These are phyloP conservation scores for Rhododendron williamsianum DNA, from an alignment of 148 eudicot genomes.

Conservation along the genomic window DNA sequence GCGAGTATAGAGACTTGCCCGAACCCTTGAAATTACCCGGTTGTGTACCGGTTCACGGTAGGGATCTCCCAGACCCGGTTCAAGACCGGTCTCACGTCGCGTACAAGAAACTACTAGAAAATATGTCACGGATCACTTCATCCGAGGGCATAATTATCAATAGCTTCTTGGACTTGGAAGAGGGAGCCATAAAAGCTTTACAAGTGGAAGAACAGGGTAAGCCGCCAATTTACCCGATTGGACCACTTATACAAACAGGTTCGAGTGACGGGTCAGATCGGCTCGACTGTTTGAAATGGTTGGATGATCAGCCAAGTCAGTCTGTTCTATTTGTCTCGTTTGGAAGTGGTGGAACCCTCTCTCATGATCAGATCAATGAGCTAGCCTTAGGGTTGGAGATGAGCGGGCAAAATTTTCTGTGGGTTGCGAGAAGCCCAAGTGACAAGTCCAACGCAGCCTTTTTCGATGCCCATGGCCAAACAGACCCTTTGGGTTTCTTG, in stretches of 20 bases:
- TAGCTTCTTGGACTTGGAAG: conserved; percentile 28
- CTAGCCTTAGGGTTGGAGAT: conserved; percentile 47
- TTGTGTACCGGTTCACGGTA: not conserved
- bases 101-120: conserved; percentile 2
- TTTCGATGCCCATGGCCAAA: conserved; percentile 8
- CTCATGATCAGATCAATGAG: conserved; percentile 33
- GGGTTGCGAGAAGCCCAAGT: conserved; percentile 46
- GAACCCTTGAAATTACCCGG: conserved; percentile 17
- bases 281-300: conserved; percentile 29
- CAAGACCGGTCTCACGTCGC: conserved; percentile 10
- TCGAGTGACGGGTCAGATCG: not conserved
- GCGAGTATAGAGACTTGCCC: conserved; percentile 11
- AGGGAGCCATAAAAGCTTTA: conserved; percentile 26
- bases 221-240: conserved; percentile 36
- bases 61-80: conserved; percentile 5
- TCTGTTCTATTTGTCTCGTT: conserved; percentile 49
- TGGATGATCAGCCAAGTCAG: conserved; percentile 37
- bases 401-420: conserved; percentile 46
- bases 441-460: conserved; percentile 9
- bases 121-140: not conserved
- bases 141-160: conserved; percentile 21
- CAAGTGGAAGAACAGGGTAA: conserved; percentile 8
- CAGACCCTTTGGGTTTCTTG: conserved; percentile 23
- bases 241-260: conserved; percentile 30
- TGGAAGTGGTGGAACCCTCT: conserved; percentile 58